Conservation (phyloP, 2,329 filamentous ascomycete species). For the Penicillium psychrosexuale region DNA sequence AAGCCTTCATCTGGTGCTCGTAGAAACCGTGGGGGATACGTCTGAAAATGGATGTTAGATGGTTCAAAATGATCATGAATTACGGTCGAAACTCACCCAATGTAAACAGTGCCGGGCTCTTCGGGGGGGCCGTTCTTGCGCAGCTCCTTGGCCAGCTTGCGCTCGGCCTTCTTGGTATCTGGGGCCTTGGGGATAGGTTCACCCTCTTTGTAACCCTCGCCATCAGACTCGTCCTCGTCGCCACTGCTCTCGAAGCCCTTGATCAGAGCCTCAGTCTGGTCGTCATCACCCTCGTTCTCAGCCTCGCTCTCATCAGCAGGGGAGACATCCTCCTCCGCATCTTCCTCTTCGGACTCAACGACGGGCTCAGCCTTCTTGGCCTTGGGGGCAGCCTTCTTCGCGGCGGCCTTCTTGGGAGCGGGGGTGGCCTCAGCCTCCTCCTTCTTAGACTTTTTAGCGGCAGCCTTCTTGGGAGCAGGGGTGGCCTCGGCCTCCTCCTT, state of each 20-base stretch:
- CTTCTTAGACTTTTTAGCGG: constrained; percentile 44
- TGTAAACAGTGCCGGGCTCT: constrained; percentile 75
- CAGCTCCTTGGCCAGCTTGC: constrained; percentile 51
- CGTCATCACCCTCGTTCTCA: constrained; percentile 43
- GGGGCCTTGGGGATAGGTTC: constrained; percentile 44
- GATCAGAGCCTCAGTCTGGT: constrained; percentile 54
- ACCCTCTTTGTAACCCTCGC: constrained; percentile 47
- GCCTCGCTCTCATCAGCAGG: constrained; percentile 23
- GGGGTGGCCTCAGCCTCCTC: constrained; percentile 32
- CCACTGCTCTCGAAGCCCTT: constrained; percentile 56
- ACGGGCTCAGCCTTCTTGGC: constrained; percentile 35
- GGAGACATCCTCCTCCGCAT: constrained; percentile 20
- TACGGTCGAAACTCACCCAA: constrained; percentile 56
- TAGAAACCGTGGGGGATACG: constrained; percentile 95
- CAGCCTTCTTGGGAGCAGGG: too few species aligned
- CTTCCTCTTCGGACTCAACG: constrained; percentile 34
- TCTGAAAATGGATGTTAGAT: constrained; percentile 34
- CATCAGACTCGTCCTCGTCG: constrained; percentile 50
- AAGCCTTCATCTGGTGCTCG: constrained; percentile 89
- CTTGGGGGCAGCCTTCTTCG: constrained; percentile 37
- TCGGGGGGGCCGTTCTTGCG: constrained; percentile 46
- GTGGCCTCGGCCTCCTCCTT: constrained; percentile 23
- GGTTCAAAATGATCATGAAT: not conserved
- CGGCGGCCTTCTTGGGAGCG: constrained; percentile 13
- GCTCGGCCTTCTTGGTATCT: constrained; percentile 47